Base-by-base conservation (phyloP, 495 filamentous ascomycete species). In the Evansstolkia leycettana region DNA sequence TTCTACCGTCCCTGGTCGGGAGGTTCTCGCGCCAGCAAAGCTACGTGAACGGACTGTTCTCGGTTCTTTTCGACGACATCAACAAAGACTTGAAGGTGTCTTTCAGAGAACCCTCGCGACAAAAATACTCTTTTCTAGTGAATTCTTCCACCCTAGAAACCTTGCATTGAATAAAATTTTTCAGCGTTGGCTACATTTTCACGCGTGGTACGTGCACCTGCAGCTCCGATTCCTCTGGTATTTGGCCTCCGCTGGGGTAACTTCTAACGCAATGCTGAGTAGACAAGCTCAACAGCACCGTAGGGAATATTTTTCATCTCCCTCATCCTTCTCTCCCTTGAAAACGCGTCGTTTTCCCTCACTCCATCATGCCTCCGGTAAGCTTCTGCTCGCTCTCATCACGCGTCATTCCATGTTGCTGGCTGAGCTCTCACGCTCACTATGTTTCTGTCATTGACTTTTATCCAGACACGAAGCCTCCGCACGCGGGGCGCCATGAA, bases 401-500 rank as follows among this genome's bases (percentile, higher is more conserved):
- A 49, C 50, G 46, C 50, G 46, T 54, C 23, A 15, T 29, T 28
- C n/a, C 20, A 23, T 5, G 20, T 34, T 27, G 27, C 17, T 32
- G 11, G 13, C 12, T 32, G 18, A 13, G 34, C 9, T 18, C 27
- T 38, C 17, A 14, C 19, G 23, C 28, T 17, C 11, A 31, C 36
- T 32, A 11, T 37, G n/a, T 15, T 28, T 25, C 10, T 45, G 27
- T 37, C 35, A 37, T 42, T 38, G 33, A 36, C 28, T 25, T 26
- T 26, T 25, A 17, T 38, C 18, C 44, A 78, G 73, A 65, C 60
- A 51, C 70, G 78, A 43, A 59, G 62, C 35, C 57, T 69, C 46
- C 68, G 78, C 43, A 65, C 67, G 37, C 76, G 86, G 60, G 70
- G 73, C 45, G 61, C 78, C 40, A 78, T 78, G 48, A 89, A 95